Conservation (phyloP, 352 stramenopile species). For the Globisporangium carolinianum region DNA sequence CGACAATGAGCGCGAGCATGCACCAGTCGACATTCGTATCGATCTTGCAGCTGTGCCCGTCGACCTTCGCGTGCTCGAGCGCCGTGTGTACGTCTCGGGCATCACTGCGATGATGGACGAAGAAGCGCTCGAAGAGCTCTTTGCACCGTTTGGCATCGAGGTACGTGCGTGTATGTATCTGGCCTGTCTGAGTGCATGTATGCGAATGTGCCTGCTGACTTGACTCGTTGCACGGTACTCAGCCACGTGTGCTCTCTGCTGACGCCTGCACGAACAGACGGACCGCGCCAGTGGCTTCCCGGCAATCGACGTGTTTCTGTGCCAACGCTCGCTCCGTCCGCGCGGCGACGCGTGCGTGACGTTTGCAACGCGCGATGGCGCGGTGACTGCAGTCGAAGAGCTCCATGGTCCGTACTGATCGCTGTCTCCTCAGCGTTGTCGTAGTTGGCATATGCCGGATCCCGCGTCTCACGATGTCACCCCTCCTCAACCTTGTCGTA, state of each 20-base stretch:
- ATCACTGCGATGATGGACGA: constrained; percentile 37
- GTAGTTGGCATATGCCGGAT: no score
- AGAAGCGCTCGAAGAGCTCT: constrained; percentile 44
- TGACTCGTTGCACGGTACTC: neutral
- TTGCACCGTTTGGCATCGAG: constrained; percentile 45
- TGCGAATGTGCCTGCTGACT: no score
- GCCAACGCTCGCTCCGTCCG: constrained; percentile 38
- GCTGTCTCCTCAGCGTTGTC: neutral
- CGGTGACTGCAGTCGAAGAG: constrained; percentile 39
- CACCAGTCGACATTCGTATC: constrained; percentile 36
- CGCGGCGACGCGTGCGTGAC: constrained; percentile 48
- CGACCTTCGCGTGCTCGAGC: constrained; percentile 27
- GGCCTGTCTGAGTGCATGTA: no score
- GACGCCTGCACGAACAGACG: constrained; percentile 16
- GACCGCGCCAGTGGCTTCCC: constrained; percentile 39
- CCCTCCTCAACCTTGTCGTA: neutral
- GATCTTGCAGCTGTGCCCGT: constrained; percentile 33
- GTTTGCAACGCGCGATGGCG: constrained; percentile 31
- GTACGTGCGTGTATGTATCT: constrained; percentile 17
- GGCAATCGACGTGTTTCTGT: constrained; percentile 42
- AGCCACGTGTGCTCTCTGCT: neutral
- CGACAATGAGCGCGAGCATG: constrained; percentile 5
- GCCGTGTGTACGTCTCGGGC: constrained; percentile 51
- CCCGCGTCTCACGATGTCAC: no score
- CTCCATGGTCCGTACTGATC: constrained; percentile 30